These are phyloP conservation scores for Cladosporium sp. DNA, from an alignment of 2,329 filamentous ascomycete species.

Conservation along the genomic window DNA sequence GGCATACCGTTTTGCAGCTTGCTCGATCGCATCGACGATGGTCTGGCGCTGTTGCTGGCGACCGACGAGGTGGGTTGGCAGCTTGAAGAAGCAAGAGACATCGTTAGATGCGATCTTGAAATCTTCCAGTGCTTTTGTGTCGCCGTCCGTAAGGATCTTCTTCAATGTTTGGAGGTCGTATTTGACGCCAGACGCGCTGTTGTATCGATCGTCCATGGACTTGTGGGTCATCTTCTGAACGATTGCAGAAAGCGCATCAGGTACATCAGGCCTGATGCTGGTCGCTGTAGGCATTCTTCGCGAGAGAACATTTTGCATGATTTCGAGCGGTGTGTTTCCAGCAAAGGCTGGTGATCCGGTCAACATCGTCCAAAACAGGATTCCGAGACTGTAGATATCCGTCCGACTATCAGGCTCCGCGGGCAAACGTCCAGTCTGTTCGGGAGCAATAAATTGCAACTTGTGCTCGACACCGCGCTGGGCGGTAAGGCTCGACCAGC, in stretches of 20 bases:
- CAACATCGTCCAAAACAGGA: slow-evolving; percentile 82
- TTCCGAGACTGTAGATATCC: slow-evolving; percentile 87
- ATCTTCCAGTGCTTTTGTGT: slow-evolving; percentile 64
- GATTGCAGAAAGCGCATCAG: slow-evolving; percentile 74
- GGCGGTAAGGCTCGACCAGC: slow-evolving; percentile 78
- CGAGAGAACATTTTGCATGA: slow-evolving; percentile 83
- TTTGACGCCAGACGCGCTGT: slow-evolving; percentile 81
- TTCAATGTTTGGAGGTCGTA: slow-evolving; percentile 73
- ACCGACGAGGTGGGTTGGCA: slow-evolving; percentile 78
- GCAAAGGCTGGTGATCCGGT: slow-evolving; percentile 77
- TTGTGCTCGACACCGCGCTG: slow-evolving; percentile 86
- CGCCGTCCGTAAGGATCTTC: slow-evolving; percentile 69
- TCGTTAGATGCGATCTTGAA: slow-evolving; percentile 80
- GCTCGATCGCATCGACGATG: slow-evolving; percentile 71
- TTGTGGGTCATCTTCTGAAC: slow-evolving; percentile 92
- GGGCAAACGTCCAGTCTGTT: slow-evolving; percentile 89
- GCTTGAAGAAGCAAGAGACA: slow-evolving; percentile 85
- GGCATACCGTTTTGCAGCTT: slow-evolving; percentile 63
- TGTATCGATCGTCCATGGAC: slow-evolving; percentile 80
- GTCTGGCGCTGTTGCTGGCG: slow-evolving; percentile 66
- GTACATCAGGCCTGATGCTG: slow-evolving; percentile 73
- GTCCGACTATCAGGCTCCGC: slow-evolving; percentile 88
- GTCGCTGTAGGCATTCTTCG: slow-evolving; percentile 74
- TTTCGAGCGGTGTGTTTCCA: slow-evolving; percentile 76
- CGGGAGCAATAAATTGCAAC: slow-evolving; percentile 85